Evolutionary conservation across 2,329 filamentous ascomycete species (phyloP).

Genomic region (Sporothrix luriei): DNA sequence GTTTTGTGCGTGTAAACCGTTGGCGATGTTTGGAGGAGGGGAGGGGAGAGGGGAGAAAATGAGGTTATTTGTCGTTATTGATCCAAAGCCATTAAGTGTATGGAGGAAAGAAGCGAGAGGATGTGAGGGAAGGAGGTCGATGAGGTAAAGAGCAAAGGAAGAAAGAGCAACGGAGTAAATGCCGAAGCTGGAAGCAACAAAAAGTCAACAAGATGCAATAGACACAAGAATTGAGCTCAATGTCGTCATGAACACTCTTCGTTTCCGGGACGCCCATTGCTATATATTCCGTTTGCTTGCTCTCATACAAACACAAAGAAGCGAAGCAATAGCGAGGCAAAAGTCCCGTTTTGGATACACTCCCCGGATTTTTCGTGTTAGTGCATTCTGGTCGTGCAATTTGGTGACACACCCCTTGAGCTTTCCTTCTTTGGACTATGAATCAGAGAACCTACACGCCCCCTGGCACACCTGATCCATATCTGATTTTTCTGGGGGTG

Average conservation of each 20-base stretch:
- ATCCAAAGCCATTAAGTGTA: constrained; percentile 10
- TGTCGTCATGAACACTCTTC: neutral
- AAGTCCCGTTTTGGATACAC: neutral
- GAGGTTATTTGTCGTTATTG: constrained; percentile 8
- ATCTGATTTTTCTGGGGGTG: constrained; percentile 22
- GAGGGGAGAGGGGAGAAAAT: neutral
- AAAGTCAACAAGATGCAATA: constrained; percentile 6
- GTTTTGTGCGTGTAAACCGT: neutral
- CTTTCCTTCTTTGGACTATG: neutral
- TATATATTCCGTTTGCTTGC: constrained; percentile 7
- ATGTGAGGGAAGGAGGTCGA: neutral
- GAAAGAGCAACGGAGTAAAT: constrained; percentile 6
- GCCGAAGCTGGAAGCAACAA: neutral
- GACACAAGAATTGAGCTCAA: constrained; percentile 14
- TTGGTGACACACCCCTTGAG: constrained; percentile 11
- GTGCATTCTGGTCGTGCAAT: neutral
- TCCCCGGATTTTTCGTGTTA: constrained; percentile 24
- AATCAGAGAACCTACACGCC: neutral
- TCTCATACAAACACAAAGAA: neutral
- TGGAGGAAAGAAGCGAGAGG: neutral
- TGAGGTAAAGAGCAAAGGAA: neutral
- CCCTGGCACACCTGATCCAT: constrained; percentile 22
- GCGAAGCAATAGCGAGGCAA: neutral
- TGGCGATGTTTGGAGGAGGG: neutral
- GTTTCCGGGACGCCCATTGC: neutral